phyloP scores from a whole-genome alignment of 345 rosid species.

The Syzygium jambos region DNA sequence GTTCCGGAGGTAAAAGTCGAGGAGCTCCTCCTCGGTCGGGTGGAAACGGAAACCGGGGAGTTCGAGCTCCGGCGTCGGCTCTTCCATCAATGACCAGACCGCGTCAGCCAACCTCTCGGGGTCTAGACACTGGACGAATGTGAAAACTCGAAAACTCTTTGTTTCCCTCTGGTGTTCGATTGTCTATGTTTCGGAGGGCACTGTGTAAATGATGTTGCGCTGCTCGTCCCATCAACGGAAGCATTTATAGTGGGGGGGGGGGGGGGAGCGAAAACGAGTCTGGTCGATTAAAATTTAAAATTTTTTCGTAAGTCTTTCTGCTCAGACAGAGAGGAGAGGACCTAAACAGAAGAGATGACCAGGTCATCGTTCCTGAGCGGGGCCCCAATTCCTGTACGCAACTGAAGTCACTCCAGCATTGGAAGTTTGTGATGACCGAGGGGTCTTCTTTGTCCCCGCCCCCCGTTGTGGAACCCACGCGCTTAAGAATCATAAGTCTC shows the following conservation, averaged over 20 bases:
- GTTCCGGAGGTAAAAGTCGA: slow-evolving; percentile 76
- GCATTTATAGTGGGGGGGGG: background rate
- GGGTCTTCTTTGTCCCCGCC: background rate
- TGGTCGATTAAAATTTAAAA: background rate
- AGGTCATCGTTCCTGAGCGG: background rate
- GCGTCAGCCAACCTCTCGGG: background rate
- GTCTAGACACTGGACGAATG: too few species aligned
- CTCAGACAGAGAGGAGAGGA: background rate
- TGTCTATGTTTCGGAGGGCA: background rate
- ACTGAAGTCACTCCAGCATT: background rate
- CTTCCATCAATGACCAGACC: slow-evolving; percentile 5
- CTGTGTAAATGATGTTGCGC: background rate
- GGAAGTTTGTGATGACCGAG: background rate
- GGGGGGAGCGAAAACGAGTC: background rate
- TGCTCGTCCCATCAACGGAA: background rate
- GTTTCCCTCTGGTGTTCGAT: background rate
- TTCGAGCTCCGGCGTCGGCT: slow-evolving; percentile 24
- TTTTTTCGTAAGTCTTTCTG: background rate
- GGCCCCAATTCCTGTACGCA: background rate
- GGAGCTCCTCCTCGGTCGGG: slow-evolving; percentile 90
- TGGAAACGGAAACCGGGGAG: slow-evolving; percentile 95
- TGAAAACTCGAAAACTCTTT: too few species aligned
- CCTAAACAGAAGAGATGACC: background rate
- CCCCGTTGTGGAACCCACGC: slow-evolving; percentile 35
- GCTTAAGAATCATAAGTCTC: slow-evolving; percentile 8